Evolutionary conservation across 352 stramenopile genomes (phyloP).

Genomic region (Achlya hypogyna): DNA sequence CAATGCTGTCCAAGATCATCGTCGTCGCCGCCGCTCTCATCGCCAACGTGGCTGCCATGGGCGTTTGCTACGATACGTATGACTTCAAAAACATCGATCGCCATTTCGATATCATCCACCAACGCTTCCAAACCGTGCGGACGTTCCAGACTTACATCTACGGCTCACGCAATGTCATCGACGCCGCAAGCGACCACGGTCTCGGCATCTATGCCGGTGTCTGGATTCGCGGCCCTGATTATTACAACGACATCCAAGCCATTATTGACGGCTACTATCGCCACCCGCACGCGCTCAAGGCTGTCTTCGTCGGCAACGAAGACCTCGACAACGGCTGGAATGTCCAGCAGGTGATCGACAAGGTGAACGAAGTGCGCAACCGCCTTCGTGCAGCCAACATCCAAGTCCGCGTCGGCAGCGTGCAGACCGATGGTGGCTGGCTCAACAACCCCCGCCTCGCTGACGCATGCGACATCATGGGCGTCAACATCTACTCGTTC

Average conservation of each 20-base stretch:
- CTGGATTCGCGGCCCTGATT: slow-evolving; percentile 15
- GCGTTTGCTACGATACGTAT: slow-evolving; percentile 17
- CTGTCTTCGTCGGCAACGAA: slow-evolving; percentile 71
- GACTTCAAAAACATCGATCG: slow-evolving; percentile 12
- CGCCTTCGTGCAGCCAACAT: slow-evolving; percentile 19
- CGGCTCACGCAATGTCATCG: slow-evolving; percentile 35
- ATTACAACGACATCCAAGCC: slow-evolving; percentile 28
- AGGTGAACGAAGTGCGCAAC: slow-evolving; percentile 25
- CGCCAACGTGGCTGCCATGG: neutral
- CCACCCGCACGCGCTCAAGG: slow-evolving; percentile 31
- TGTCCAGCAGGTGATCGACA: slow-evolving; percentile 35
- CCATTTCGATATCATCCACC: slow-evolving; percentile 3
- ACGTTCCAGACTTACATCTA: slow-evolving; percentile 59
- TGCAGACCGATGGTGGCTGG: slow-evolving; percentile 39
- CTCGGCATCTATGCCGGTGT: slow-evolving; percentile 37
- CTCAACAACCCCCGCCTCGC: slow-evolving; percentile 26
- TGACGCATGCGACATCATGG: slow-evolving; percentile 28
- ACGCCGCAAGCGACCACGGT: slow-evolving; percentile 29
- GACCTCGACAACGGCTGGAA: slow-evolving; percentile 44
- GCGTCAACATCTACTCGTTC: slow-evolving; percentile 37
- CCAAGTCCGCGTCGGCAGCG: slow-evolving; percentile 42
- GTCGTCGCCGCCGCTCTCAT: neutral
- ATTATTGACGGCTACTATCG: slow-evolving; percentile 37
- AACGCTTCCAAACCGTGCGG: slow-evolving; percentile 41
- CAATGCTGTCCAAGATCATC: too few relatives aligned